phyloP scores from a whole-genome alignment of 2,329 filamentous ascomycete species.

The Pseudocercospora fijiensis region DNA sequence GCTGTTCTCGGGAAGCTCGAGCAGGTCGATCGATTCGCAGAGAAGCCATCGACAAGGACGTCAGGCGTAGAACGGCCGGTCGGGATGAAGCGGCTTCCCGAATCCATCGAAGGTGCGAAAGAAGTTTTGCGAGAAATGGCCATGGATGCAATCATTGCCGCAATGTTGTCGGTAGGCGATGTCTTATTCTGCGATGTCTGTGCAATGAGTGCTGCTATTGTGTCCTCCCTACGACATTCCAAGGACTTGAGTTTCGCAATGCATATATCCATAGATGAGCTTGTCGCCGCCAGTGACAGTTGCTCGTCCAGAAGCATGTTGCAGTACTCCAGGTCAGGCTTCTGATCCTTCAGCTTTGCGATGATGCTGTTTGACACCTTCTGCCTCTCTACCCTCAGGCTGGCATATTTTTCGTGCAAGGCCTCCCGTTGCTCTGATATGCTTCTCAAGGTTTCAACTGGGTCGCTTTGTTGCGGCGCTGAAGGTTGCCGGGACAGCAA shows the following conservation, averaged over 20 bases:
- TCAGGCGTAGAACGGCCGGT: conserved; percentile 27
- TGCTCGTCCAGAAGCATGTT: conserved; percentile 36
- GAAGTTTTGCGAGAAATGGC: conserved; percentile 16
- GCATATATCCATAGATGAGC: conserved; percentile 39
- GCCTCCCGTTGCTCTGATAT: conserved; percentile 32
- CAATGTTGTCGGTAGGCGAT: conserved; percentile 21
- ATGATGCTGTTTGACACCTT: conserved; percentile 31
- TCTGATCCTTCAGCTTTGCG: conserved; percentile 27
- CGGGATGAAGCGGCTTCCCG: conserved; percentile 10
- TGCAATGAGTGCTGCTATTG: conserved; percentile 27
- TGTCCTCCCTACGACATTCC: conserved; percentile 35
- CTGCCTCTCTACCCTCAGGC: conserved; percentile 34
- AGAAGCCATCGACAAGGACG: not conserved
- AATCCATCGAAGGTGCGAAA: conserved; percentile 13
- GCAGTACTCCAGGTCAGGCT: conserved; percentile 29
- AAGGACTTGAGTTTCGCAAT: conserved; percentile 37
- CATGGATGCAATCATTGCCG: conserved; percentile 25
- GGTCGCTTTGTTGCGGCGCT: conserved; percentile 11
- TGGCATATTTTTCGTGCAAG: conserved; percentile 32
- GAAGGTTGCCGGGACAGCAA: conserved; percentile 10
- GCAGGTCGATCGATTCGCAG: conserved; percentile 13
- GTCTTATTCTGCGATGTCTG: conserved; percentile 18
- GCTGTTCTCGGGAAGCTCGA: conserved; percentile 17
- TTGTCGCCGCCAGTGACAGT: conserved; percentile 33
- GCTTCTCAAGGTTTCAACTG: conserved; percentile 18